Evolutionary conservation across 169 alveolate species (phyloP), one percentile per base, ranked within the genome.

Genomic region (Cryptosporidium meleagridis): DNA sequence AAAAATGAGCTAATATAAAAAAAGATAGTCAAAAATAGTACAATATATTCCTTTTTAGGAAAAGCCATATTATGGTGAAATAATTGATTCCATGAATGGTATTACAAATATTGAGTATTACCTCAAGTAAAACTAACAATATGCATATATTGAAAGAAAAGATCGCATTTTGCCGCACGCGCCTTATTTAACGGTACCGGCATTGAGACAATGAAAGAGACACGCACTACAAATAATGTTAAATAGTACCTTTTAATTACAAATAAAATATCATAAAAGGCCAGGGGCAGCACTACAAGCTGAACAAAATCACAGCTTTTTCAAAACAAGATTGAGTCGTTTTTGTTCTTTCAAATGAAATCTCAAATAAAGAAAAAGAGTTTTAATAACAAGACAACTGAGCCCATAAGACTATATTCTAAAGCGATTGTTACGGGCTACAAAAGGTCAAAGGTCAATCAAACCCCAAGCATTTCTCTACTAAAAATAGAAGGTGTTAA

Each of bases 401-500:
- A 95, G 93, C 97, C 97, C 44, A 95, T 95, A 51, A 93, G 98
- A 87, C 96, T 95, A 44, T 96, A 95, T 87, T 95, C 96, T 75
- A 95, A 94, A 86, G 98, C 97, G 58, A 93, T 94, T n/a, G 94
- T 95, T 87, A 93, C 95, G 91, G 98, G 98, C 31, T 95, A 96
- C 95, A 95, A 96, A 94, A 97, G 99, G 91, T 97, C 99, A 31
- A 97, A 96, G 95, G 96, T 95, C 80, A 96, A 96, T 92, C 98
- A 97, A 95, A 95, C 96, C 86, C 98, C 97, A 70, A 96, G 96
- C 92, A 94, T 97, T 87, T 97, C 99, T 37, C 95, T 98, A 69
- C 93, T 98, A 85, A 97, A 97, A 92, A 94, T 98, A 70, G 97
- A 97, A 94, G 99, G 99, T 73, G 99, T 98, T 16, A 95, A 97